Evolutionary conservation across 2,329 filamentous ascomycete genomes (phyloP).

Genomic region (Penicillium griseofulvum): DNA sequence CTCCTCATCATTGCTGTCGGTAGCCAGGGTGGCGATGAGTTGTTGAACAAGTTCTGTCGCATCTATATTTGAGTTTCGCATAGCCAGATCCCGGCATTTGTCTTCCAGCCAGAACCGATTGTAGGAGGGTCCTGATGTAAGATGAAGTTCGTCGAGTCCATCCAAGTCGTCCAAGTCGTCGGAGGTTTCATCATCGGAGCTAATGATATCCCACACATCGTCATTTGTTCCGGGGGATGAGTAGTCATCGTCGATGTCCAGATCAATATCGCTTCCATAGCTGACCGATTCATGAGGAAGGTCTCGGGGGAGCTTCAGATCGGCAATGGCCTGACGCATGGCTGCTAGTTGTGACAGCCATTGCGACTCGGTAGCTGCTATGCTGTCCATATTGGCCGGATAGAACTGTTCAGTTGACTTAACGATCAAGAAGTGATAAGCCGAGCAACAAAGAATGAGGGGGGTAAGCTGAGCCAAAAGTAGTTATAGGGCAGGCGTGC

Average conservation of each 20-base stretch:
- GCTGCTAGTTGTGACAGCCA: slow-evolving; percentile 83
- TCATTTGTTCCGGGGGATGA: slow-evolving; percentile 63
- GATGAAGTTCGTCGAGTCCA: slow-evolving; percentile 43
- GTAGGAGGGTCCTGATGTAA: slow-evolving; percentile 43
- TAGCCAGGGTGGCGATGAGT: slow-evolving; percentile 69
- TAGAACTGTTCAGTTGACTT: neutral
- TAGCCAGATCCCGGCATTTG: slow-evolving; percentile 66
- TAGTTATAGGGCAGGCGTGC: slow-evolving; percentile 11
- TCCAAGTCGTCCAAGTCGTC: slow-evolving; percentile 60
- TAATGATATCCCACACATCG: slow-evolving; percentile 92
- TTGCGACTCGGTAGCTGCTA: slow-evolving; percentile 52
- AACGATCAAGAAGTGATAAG: neutral
- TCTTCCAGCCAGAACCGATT: slow-evolving; percentile 67
- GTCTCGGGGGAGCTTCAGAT: slow-evolving; percentile 59
- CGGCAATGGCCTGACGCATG: slow-evolving; percentile 82
- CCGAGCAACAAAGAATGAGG: slow-evolving; percentile 1
- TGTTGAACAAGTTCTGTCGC: slow-evolving; percentile 72
- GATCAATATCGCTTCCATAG: slow-evolving; percentile 54
- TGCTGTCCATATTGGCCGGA: slow-evolving; percentile 19
- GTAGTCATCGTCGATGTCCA: slow-evolving; percentile 63
- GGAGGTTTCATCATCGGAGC: slow-evolving; percentile 66
- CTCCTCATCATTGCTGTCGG: slow-evolving; percentile 72
- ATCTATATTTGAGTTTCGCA: slow-evolving; percentile 64
- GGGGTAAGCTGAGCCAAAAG: slow-evolving; percentile 5
- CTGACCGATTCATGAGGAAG: slow-evolving; percentile 39